A percentile compares a stretch with the other conserved stretches of the same genome.
Conservation (phyloP, 495 filamentous ascomycete genomes). For the Cenococcum geophilum region DNA sequence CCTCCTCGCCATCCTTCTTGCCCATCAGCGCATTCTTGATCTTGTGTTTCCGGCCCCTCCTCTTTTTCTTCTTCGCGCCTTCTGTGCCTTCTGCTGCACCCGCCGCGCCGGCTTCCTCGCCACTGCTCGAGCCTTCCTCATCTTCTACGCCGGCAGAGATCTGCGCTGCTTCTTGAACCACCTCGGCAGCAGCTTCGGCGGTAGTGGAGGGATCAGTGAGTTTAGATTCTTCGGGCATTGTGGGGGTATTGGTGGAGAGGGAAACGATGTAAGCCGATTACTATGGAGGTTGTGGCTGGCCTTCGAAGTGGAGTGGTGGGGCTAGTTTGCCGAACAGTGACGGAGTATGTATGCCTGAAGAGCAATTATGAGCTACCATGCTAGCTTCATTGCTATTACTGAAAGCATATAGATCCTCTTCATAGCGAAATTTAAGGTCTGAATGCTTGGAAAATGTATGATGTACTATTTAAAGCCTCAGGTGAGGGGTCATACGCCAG, state of each 20-base stretch:
- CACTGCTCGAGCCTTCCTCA: conserved; percentile 8
- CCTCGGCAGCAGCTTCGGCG: conserved; percentile 21
- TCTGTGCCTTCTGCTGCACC: conserved; percentile 15
- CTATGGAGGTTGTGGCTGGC: background rate
- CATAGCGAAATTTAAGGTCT: too few relatives aligned
- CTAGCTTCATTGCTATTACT: too few relatives aligned
- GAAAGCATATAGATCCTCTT: too few relatives aligned
- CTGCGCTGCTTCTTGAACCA: background rate
- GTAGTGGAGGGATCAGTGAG: conserved; percentile 18
- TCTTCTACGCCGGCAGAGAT: background rate
- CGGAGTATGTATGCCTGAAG: too few relatives aligned
- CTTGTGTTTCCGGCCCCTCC: conserved; percentile 41
- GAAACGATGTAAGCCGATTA: background rate
- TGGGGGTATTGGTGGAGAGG: background rate
- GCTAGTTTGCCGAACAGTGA: background rate
- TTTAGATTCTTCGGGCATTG: conserved; percentile 29
- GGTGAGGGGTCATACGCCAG: background rate
- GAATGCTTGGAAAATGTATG: too few relatives aligned
- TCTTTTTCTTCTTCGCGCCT: conserved; percentile 35
- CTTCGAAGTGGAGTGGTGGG: background rate
- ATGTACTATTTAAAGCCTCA: too few relatives aligned
- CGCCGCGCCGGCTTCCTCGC: conserved; percentile 15
- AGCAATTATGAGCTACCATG: too few relatives aligned
- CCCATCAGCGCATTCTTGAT: conserved; percentile 37
- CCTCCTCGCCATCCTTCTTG: conserved; percentile 15